Evolutionary conservation across 768 basidiomycete genomes (phyloP).

Genomic region (Collybia sp.): DNA sequence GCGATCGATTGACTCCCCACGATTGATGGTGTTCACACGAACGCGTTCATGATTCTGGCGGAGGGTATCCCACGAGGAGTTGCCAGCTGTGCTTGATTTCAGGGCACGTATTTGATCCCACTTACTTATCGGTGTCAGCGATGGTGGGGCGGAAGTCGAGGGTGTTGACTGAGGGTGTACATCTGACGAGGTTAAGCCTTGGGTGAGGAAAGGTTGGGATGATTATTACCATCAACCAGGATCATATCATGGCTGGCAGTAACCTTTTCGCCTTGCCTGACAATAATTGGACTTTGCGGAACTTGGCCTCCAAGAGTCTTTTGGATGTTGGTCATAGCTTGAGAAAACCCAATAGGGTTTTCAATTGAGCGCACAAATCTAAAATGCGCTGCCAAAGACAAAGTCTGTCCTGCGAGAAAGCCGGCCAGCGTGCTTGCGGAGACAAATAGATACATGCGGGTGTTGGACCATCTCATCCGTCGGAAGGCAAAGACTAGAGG

Average conservation of each 20-base stretch:
- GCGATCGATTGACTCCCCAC: constrained; percentile 23
- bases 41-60: constrained; percentile 52
- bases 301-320: constrained; percentile 32
- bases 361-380: constrained; percentile 32
- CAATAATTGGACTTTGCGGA: constrained; percentile 21
- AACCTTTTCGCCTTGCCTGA: constrained; percentile 15
- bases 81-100: constrained; percentile 34
- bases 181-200: constrained; percentile 7
- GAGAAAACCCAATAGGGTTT: constrained; percentile 32
- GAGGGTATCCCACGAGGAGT: constrained; percentile 65
- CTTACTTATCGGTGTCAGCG: constrained; percentile 26
- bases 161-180: constrained; percentile 1
- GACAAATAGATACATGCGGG: constrained; percentile 13
- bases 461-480: constrained; percentile 15
- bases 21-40: constrained; percentile 10
- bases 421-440: constrained; percentile 21
- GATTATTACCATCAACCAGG: constrained; percentile 3
- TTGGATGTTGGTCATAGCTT: constrained; percentile 39
- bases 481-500: constrained; percentile 16
- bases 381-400: constrained; percentile 24
- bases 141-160: constrained; percentile 5
- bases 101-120: constrained; percentile 68
- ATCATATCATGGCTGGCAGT: constrained; percentile 9
- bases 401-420: constrained; percentile 22
- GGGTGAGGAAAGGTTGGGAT: background rate